A percentile compares a stretch with the other conserved stretches of the same genome.
phyloP scores from a whole-genome alignment of 2,329 filamentous ascomycete species.

The Xylariaceae sp. region DNA sequence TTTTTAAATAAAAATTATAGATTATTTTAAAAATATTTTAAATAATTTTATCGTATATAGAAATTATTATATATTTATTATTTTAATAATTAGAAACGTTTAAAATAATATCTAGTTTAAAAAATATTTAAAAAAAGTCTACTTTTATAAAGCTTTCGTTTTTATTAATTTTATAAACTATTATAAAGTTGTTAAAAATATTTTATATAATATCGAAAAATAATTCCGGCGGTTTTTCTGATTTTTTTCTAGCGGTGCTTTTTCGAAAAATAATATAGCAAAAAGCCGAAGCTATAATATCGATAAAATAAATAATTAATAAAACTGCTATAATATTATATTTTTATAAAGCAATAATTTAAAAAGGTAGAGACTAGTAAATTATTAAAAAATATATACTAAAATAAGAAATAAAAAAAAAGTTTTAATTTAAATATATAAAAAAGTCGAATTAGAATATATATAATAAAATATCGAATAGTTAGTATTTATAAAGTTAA shows the following conservation, averaged over 20 bases:
- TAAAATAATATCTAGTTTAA: not conserved
- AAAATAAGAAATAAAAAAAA: not conserved
- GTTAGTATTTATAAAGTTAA: not conserved
- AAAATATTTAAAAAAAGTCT: not conserved
- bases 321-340: too few species aligned
- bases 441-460: not conserved
- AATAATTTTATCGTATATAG: too few species aligned
- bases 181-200: slow-evolving; percentile 48
- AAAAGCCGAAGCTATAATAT: slow-evolving; percentile 15
- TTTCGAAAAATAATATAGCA: slow-evolving; percentile 38
- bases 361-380: not conserved
- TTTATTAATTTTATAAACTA: slow-evolving; percentile 48
- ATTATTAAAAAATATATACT: not conserved
- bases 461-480: not conserved
- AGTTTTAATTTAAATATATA: not conserved
- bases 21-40: too few species aligned
- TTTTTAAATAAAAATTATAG: too few species aligned
- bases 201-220: slow-evolving; percentile 24
- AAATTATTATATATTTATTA: too few species aligned
- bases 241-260: too few species aligned
- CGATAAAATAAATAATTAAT: not conserved
- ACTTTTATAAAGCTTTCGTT: slow-evolving; percentile 45
- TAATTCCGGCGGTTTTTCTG: too few species aligned
- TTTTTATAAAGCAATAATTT: too few species aligned
- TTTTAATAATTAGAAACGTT: not conserved